These are phyloP conservation scores for Neurospora sp. DNA, from an alignment of 495 filamentous ascomycete species.

Conservation along the genomic window DNA sequence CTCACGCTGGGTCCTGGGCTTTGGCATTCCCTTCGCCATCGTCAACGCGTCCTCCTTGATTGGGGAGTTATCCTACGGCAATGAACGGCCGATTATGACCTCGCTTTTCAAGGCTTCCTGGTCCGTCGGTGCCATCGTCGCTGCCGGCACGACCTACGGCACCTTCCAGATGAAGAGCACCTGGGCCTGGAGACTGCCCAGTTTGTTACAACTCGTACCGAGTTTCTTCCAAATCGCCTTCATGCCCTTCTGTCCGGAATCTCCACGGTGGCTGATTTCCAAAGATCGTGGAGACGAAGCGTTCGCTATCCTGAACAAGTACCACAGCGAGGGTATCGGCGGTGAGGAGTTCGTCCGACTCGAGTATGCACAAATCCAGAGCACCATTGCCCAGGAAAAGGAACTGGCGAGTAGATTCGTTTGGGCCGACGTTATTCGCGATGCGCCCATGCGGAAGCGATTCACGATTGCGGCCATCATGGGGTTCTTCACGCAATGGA, in stretches of 20 bases:
- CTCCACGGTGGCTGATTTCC: conserved; percentile 40
- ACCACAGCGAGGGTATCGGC: conserved; percentile 46
- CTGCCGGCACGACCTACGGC: conserved; percentile 44
- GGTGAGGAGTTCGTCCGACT: conserved; percentile 40
- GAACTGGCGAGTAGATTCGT: conserved; percentile 33
- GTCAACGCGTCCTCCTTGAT: conserved; percentile 47
- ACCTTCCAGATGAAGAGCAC: conserved; percentile 41
- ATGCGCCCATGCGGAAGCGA: conserved; percentile 40
- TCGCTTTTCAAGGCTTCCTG: conserved; percentile 52
- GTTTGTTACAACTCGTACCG: conserved; percentile 39
- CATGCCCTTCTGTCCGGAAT: conserved; percentile 40
- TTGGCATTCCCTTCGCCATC: conserved; percentile 52
- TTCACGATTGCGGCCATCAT: conserved; percentile 40
- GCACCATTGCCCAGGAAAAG: conserved; percentile 41
- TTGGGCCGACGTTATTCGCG: conserved; percentile 44
- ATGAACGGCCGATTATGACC: conserved; percentile 48
- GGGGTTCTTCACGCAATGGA: conserved; percentile 48
- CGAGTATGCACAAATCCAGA: conserved; percentile 46
- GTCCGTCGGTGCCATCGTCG: conserved; percentile 48
- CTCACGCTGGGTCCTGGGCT: conserved; percentile 50
- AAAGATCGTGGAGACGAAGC: conserved; percentile 42
- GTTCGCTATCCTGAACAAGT: conserved; percentile 41
- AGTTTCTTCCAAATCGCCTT: conserved; percentile 41
- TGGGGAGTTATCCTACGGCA: conserved; percentile 51
- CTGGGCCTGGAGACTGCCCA: conserved; percentile 54